A percentile compares a stretch with the other conserved stretches of the same genome.
phyloP scores from a whole-genome alignment of 768 basidiomycete species.

The Xanthoconium stramineum region DNA sequence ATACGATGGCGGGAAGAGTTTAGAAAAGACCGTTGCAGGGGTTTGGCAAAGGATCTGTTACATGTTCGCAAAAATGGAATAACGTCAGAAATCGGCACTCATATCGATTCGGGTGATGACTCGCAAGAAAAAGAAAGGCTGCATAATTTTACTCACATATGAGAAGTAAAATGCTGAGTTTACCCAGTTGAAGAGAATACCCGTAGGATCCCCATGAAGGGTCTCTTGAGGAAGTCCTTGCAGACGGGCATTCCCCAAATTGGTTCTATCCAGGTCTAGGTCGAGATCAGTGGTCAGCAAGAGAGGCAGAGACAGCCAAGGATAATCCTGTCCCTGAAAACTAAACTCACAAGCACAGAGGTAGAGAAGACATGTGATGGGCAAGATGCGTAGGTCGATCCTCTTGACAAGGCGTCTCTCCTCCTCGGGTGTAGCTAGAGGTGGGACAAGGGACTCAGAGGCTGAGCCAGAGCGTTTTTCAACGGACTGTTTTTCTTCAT shows the following conservation, averaged over 20 bases:
- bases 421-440: conserved; percentile 30
- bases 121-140: not conserved
- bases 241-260: conserved; percentile 75
- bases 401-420: conserved; percentile 37
- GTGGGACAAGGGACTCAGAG: not conserved
- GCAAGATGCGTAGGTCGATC: conserved; percentile 35
- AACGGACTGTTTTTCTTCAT: conserved; percentile 16
- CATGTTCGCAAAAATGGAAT: not conserved
- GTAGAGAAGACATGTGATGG: conserved; percentile 69
- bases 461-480: not conserved
- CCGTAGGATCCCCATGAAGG: conserved; percentile 64
- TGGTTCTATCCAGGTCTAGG: conserved; percentile 64
- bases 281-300: conserved; percentile 1
- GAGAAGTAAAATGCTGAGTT: conserved; percentile 78
- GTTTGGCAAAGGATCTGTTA: conserved; percentile 64
- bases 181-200: conserved; percentile 67
- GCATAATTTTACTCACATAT: conserved; percentile 46
- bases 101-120: not conserved
- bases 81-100: not conserved
- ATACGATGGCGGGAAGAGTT: conserved; percentile 62
- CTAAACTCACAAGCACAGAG: conserved; percentile 62
- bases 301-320: not conserved
- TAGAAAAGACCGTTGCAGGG: conserved; percentile 63
- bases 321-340: not conserved
- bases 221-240: conserved; percentile 68